Percentiles rank a stretch among this genome's conserved stretches.
Evolutionary conservation across 768 basidiomycete genomes (phyloP).

Genomic region (Amanita pallidorosea): DNA sequence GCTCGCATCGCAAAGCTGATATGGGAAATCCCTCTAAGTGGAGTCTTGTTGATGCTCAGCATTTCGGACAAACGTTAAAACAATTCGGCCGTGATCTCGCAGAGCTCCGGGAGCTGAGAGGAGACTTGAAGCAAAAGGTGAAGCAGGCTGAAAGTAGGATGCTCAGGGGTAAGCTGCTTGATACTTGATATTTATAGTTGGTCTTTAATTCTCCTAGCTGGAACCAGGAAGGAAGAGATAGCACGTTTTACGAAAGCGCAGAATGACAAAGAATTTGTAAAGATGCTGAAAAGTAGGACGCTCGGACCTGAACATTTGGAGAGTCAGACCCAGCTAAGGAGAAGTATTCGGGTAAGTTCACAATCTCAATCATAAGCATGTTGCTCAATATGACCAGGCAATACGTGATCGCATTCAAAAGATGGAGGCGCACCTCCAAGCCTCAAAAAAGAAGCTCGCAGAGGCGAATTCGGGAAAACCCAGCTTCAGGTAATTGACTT

Average conservation of each 20-base stretch:
- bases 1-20: constrained; percentile 31
- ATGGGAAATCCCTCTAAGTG: constrained; percentile 40
- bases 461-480: constrained; percentile 53
- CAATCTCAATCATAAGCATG: background rate
- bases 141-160: constrained; percentile 54
- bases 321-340: constrained; percentile 66
- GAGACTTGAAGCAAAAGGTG: constrained; percentile 28
- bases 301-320: constrained; percentile 86
- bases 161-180: constrained; percentile 43
- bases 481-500: constrained; percentile 43
- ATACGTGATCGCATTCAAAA: constrained; percentile 68
- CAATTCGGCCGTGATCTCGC: constrained; percentile 43
- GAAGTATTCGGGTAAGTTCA: constrained; percentile 52
- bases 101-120: constrained; percentile 31
- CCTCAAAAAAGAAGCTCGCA: constrained; percentile 58
- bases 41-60: constrained; percentile 38
- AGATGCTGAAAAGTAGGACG: constrained; percentile 61
- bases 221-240: constrained; percentile 77
- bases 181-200: background rate
- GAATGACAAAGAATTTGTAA: constrained; percentile 69
- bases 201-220: constrained; percentile 36
- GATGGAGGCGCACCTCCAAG: constrained; percentile 63
- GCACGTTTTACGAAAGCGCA: constrained; percentile 69
- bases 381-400: constrained; percentile 25
- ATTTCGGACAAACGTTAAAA: constrained; percentile 38